These are phyloP conservation scores for Lodderomyces elongisporus DNA, from an alignment of 1,139 yeast genomes.

Conservation along the genomic window DNA sequence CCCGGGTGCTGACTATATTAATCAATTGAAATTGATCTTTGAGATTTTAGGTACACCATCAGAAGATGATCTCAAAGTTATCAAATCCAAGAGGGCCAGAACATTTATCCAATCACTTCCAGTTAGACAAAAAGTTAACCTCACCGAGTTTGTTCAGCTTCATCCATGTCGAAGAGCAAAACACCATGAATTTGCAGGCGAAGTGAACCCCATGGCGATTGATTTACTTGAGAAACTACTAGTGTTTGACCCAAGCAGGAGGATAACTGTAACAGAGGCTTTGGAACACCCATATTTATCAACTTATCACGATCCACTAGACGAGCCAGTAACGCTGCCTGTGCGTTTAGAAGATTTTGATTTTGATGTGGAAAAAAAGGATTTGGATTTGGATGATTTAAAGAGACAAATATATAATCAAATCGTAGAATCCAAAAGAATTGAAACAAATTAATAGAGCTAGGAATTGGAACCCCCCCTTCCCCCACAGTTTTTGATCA, in stretches of 20 bases:
- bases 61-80: conserved; percentile 72
- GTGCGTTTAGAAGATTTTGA: conserved; percentile 77
- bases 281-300: conserved; percentile 75
- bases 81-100: conserved; percentile 79
- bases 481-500: no score
- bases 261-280: conserved; percentile 80
- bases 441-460: no score
- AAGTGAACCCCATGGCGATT: conserved; percentile 61
- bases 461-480: no score
- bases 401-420: conserved; percentile 67
- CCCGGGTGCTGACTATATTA: conserved; percentile 93
- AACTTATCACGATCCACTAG: conserved; percentile 75
- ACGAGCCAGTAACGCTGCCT: conserved; percentile 74
- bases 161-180: conserved; percentile 19
- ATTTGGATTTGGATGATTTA: conserved; percentile 62
- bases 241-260: conserved; percentile 71
- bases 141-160: conserved; percentile 14
- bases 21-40: conserved; percentile 81
- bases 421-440: conserved; percentile 26
- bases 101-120: conserved; percentile 80
- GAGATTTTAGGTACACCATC: conserved; percentile 89
- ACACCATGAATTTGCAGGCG: conserved; percentile 14
- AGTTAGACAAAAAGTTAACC: conserved; percentile 8
- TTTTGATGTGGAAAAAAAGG: conserved; percentile 73
- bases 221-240: conserved; percentile 73